Percentiles rank a stretch among this genome's conserved stretches.
phyloP scores from a whole-genome alignment of 2,329 filamentous ascomycete species.

The Emericellopsis cladophorae region DNA sequence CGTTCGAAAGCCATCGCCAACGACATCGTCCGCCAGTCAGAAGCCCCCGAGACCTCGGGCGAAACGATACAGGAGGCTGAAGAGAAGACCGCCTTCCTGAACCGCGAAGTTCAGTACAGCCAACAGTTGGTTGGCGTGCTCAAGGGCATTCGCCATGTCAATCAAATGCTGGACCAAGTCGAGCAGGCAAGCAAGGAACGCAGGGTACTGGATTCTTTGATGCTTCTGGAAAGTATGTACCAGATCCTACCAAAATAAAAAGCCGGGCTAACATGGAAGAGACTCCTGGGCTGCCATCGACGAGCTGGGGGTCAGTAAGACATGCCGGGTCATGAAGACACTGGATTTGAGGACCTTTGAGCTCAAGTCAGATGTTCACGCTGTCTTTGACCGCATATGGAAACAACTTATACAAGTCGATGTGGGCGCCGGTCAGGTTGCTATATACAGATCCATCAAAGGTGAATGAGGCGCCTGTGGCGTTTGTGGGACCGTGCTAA shows the following conservation, averaged over 20 bases:
- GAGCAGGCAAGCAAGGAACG: slow-evolving; percentile 42
- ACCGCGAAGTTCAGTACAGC: slow-evolving; percentile 45
- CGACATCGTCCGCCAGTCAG: slow-evolving; percentile 68
- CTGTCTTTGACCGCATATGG: slow-evolving; percentile 61
- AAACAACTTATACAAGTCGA: slow-evolving; percentile 53
- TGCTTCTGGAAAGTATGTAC: slow-evolving; percentile 39
- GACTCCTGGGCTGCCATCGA: slow-evolving; percentile 46
- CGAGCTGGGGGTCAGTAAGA: slow-evolving; percentile 45
- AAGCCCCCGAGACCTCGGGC: slow-evolving; percentile 44
- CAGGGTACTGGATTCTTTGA: slow-evolving; percentile 43
- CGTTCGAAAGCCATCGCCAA: slow-evolving; percentile 67
- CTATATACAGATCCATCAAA: slow-evolving; percentile 37
- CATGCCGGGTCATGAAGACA: slow-evolving; percentile 50
- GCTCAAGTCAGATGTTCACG: slow-evolving; percentile 52
- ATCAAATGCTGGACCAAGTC: slow-evolving; percentile 48
- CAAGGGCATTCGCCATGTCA: slow-evolving; percentile 39
- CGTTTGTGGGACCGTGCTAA: not conserved
- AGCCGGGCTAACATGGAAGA: slow-evolving; percentile 13
- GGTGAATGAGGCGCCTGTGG: slow-evolving; percentile 21
- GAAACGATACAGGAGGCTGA: slow-evolving; percentile 39
- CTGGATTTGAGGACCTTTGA: slow-evolving; percentile 53
- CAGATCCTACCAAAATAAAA: not conserved
- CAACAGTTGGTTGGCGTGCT: slow-evolving; percentile 40
- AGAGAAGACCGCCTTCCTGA: slow-evolving; percentile 41
- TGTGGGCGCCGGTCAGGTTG: slow-evolving; percentile 36